Evolutionary conservation across 2,329 filamentous ascomycete genomes (phyloP).

Genomic region (Neonectria sp.): DNA sequence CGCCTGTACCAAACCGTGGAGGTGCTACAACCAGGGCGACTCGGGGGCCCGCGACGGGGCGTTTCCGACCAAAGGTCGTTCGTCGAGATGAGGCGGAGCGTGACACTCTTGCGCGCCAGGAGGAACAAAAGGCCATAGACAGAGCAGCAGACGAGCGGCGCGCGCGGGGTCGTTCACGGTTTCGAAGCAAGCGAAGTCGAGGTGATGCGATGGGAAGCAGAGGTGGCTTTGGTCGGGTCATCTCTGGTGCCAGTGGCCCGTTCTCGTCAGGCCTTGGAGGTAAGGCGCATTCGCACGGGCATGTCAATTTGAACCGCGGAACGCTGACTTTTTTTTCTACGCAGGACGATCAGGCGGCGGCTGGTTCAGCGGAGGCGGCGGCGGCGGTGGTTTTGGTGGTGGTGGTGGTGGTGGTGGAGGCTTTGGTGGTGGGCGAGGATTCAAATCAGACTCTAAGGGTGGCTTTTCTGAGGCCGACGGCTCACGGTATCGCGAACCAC

Average conservation of each 20-base stretch:
- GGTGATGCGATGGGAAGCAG: conserved; percentile 61
- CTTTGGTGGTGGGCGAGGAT: conserved; percentile 42
- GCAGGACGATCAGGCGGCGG: conserved; percentile 47
- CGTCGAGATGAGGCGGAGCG: conserved; percentile 66
- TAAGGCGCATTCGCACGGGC: conserved; percentile 33
- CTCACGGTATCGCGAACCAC: conserved; percentile 56
- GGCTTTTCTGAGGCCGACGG: conserved; percentile 56
- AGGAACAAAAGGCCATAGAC: conserved; percentile 60
- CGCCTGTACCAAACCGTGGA: conserved; percentile 50
- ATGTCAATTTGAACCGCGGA: background rate
- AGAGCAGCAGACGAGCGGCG: conserved; percentile 58
- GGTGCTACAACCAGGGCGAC: conserved; percentile 54
- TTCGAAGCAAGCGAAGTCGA: conserved; percentile 60
- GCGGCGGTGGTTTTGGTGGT: conserved; percentile 46
- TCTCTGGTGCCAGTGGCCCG: conserved; percentile 56
- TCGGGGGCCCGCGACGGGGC: conserved; percentile 54
- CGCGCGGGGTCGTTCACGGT: conserved; percentile 56
- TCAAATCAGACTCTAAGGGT: conserved; percentile 55
- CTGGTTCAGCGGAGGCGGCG: conserved; percentile 47
- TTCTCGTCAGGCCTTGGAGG: conserved; percentile 54
- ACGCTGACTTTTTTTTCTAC: conserved; percentile 25
- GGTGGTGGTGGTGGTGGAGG: conserved; percentile 47
- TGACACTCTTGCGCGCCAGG: conserved; percentile 61
- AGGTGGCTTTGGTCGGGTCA: conserved; percentile 55
- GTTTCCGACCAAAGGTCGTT: conserved; percentile 65